phyloP scores from a whole-genome alignment of 495 filamentous ascomycete genomes.

The Tuber magnatum region DNA sequence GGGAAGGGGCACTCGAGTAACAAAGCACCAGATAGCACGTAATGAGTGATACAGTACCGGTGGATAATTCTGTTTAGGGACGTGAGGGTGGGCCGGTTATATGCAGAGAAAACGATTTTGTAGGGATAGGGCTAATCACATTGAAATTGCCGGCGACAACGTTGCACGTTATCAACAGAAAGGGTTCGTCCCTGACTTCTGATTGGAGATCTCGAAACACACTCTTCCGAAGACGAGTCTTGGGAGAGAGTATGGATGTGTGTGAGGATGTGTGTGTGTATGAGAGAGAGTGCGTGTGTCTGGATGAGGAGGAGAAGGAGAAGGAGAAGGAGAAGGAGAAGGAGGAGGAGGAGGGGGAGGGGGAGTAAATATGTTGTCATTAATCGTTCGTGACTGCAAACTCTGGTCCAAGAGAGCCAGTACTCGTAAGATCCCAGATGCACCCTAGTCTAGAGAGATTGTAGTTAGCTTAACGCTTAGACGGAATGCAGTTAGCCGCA shows the following conservation, averaged over 20 bases:
- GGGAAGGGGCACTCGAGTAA: background rate
- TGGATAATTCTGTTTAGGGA: background rate
- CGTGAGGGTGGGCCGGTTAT: background rate
- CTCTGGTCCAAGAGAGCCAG: too few species aligned
- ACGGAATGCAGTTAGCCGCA: too few species aligned
- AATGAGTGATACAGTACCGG: background rate
- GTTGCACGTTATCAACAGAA: background rate
- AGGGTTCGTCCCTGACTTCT: background rate
- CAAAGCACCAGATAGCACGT: background rate
- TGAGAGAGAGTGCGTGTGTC: background rate
- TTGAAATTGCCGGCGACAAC: background rate
- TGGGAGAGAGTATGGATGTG: constrained; percentile 1
- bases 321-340: background rate
- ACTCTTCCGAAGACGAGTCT: background rate
- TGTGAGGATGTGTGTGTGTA: background rate
- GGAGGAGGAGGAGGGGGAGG: constrained; percentile 4
- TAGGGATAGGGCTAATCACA: background rate
- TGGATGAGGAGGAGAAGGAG: background rate
- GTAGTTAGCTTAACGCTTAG: too few species aligned
- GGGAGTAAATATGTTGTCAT: background rate
- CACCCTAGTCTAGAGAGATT: too few species aligned
- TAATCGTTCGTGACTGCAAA: too few species aligned
- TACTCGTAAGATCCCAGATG: too few species aligned
- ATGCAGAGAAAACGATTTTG: background rate
- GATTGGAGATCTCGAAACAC: background rate